phyloP scores from a whole-genome alignment of 2,329 filamentous ascomycete genomes.

The Thyridium curvatum region DNA sequence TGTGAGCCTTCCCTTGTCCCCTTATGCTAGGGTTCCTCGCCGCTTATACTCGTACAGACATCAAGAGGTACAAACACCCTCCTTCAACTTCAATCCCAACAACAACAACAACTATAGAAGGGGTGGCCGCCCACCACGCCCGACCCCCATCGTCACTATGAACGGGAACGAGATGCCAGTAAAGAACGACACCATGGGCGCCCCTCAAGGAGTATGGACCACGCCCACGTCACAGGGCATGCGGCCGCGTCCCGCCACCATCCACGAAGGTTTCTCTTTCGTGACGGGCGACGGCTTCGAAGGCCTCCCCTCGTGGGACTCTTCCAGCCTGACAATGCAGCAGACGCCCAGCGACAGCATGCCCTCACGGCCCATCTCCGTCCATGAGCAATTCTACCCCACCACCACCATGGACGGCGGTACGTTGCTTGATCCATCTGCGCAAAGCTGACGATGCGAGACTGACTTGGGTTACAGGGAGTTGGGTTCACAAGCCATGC shows the following conservation, averaged over 20 bases:
- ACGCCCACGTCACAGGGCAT: constrained; percentile 45
- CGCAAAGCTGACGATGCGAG: constrained; percentile 4
- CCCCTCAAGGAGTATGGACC: constrained; percentile 45
- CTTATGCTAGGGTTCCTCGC: constrained; percentile 8
- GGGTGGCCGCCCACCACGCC: constrained; percentile 34
- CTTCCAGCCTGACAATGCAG: constrained; percentile 45
- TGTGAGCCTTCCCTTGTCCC: constrained; percentile 34
- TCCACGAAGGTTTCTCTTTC: constrained; percentile 57
- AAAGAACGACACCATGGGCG: constrained; percentile 40
- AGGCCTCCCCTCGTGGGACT: constrained; percentile 50
- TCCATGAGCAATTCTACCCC: constrained; percentile 53
- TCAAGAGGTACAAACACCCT: constrained; percentile 41
- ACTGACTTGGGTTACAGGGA: constrained; percentile 25
- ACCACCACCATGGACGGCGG: constrained; percentile 40
- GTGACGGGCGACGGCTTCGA: constrained; percentile 48
- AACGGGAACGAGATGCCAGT: constrained; percentile 41
- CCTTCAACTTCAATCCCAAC: constrained; percentile 42
- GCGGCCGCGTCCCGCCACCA: constrained; percentile 50
- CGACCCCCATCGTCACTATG: constrained; percentile 41
- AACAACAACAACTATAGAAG: constrained; percentile 23
- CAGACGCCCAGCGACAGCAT: constrained; percentile 43
- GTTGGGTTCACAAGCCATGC: constrained; percentile 49
- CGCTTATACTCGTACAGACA: constrained; percentile 35
- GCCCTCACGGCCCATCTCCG: constrained; percentile 46
- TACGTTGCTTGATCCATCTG: constrained; percentile 26